Evolutionary conservation across 805 yeast genomes (phyloP), one percentile per base, ranked within the genome.

Genomic region (Wickerhamiella hasegawae): DNA sequence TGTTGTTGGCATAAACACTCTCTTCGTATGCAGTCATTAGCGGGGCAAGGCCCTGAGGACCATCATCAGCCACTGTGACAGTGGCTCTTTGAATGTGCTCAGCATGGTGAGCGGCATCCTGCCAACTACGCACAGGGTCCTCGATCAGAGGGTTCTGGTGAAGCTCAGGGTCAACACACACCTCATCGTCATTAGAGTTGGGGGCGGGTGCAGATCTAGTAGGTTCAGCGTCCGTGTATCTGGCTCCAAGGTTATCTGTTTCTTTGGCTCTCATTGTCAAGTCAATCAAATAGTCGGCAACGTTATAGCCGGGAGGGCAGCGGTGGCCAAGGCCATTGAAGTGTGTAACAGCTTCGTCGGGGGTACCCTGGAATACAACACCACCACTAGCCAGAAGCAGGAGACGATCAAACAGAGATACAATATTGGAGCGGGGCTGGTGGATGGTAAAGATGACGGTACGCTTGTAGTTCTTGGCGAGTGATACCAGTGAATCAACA

Each of bases 401-500:
- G 33, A 90, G 65, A 47, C 76, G 76, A 51, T 87, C 95, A 55
- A 90, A 90, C 38, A 82, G 59, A 0, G 94, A 76, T 23, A 90
- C 96, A 53, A 90, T 87, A 51, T 90, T 90, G 38, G 95, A 81
- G 50, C 98, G 68, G 9, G 98, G 98, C 53, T 90, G 98, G 59
- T 90, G 98, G 44, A 90, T 90, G 0, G 98, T 83, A 53, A 90
- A 78, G 2, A 90, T 71, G 33, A 90, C 73, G 0, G 98, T 87
- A 52, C 97, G 73, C 40, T 79, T 75, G 54, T 76, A 80, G 47
- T 74, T 77, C 39, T 74, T 66, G 0, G 96, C 82, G 39, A 90
- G 64, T 38, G 78, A 68, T 2, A 80, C 87, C 31, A 90, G 64
- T 41, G 83, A 69, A 41, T 84, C 96, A 30, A 90, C 66, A 5